Evolutionary conservation across 495 filamentous ascomycete species (phyloP), one percentile per base, ranked within the genome.

Genomic region (Aspergillus sclerotioniger): DNA sequence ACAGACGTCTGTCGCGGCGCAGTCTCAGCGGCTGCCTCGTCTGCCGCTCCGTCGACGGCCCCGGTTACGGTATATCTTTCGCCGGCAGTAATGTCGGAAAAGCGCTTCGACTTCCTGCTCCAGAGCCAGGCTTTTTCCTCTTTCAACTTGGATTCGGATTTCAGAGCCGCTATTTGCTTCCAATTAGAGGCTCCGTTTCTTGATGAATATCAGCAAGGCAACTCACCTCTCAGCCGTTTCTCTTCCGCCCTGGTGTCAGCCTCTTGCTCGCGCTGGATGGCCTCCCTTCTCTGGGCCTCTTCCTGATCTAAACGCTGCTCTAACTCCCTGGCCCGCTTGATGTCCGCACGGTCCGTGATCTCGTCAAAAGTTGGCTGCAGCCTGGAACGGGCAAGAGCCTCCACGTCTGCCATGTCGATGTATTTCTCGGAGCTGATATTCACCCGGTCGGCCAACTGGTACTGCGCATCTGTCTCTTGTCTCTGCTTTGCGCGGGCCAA

Each of bases 361-460:
- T 96, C 90, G 65, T 97, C 89, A n/a, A 98, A 69, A 0, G 94
- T 83, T 16, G 94, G 94, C 69, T 91, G 89, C n/a, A 98, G 80
- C 63, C 87, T 86, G 32, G 81, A 80, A 9, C 83, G 83, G 0
- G 94, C 94, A 59, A 97, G 86, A 10, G 82, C 84, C 54, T 97
- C 87, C 41, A 98, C 81, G 50, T 91, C 90, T 4, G 84, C 79
- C 69, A 87, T 83, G 49, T 93, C 85, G 74, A 98, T 83, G 57
- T 86, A 88, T 64, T 83, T 89, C 0, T 91, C 88, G 21, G 87
- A 85, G 20, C 95, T 93, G 50, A 98, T 86, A 60, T 91, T 81
- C 41, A 96, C 79, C 65, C 84, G 87, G 20, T 86, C 82, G 53
- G 81, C 73, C 60, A 81, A 80, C 25, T 72, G 63, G 64, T 79